phyloP scores from a whole-genome alignment of 495 filamentous ascomycete species.

The Aspergillus sparsus region DNA sequence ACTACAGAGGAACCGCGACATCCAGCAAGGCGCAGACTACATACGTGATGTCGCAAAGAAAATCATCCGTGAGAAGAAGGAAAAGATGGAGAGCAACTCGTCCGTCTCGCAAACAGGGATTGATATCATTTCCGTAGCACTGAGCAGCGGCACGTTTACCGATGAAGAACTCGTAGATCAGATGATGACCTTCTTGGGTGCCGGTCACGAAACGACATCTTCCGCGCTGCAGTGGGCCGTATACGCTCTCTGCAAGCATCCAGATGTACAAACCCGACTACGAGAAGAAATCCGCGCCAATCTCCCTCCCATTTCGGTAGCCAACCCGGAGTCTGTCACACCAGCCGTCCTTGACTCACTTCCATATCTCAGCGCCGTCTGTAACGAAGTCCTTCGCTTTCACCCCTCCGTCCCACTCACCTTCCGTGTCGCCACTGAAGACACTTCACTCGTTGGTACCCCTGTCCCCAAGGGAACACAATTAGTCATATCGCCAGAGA shows the following conservation, averaged over 20 bases:
- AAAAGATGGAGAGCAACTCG: slow-evolving; percentile 54
- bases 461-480: slow-evolving; percentile 57
- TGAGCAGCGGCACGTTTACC: slow-evolving; percentile 71
- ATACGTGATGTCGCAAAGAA: slow-evolving; percentile 65
- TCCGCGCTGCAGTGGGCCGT: slow-evolving; percentile 61
- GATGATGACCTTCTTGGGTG: slow-evolving; percentile 92
- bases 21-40: slow-evolving; percentile 51
- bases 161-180: slow-evolving; percentile 86
- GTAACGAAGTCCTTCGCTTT: slow-evolving; percentile 61
- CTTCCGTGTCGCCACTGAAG: slow-evolving; percentile 58
- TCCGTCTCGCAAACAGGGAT: slow-evolving; percentile 43
- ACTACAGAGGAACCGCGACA: slow-evolving; percentile 63
- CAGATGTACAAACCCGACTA: slow-evolving; percentile 55
- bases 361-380: slow-evolving; percentile 62
- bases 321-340: slow-evolving; percentile 47
- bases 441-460: slow-evolving; percentile 63
- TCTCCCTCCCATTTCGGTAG: slow-evolving; percentile 58
- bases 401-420: slow-evolving; percentile 62
- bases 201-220: slow-evolving; percentile 81
- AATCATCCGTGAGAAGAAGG: slow-evolving; percentile 68
- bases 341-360: slow-evolving; percentile 54
- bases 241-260: slow-evolving; percentile 60
- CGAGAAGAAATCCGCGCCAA: slow-evolving; percentile 61
- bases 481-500: slow-evolving; percentile 51
- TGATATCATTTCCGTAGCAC: slow-evolving; percentile 82